Evolutionary conservation across 306 rosid species (phyloP).

Genomic region (Medicago arabica): DNA sequence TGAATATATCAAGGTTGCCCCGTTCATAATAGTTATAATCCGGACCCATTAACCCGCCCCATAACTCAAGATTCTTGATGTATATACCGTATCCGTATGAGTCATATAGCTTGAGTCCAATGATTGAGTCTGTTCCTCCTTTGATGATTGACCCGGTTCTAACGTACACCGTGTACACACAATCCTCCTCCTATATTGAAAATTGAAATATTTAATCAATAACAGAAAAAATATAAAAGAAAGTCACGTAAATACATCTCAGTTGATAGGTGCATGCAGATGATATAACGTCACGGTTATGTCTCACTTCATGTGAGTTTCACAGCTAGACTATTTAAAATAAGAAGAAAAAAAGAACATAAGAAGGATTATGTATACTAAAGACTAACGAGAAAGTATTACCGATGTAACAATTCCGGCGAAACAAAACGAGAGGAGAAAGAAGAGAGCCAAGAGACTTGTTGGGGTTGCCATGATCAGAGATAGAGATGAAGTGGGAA

Average conservation of each 20-base stretch:
- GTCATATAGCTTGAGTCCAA: slow-evolving; percentile 52
- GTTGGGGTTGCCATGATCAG: slow-evolving; percentile 41
- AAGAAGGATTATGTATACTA: background rate
- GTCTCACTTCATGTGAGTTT: no score
- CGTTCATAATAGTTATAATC: slow-evolving; percentile 73
- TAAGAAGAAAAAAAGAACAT: background rate
- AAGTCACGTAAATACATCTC: no score
- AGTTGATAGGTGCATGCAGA: no score
- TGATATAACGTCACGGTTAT: no score
- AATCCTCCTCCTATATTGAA: slow-evolving; percentile 57
- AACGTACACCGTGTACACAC: slow-evolving; percentile 64
- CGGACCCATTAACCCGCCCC: slow-evolving; percentile 83
- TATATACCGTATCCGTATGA: slow-evolving; percentile 41
- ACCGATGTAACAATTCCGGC: slow-evolving; percentile 45
- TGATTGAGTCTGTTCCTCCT: slow-evolving; percentile 71
- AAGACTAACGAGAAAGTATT: background rate
- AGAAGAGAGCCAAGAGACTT: slow-evolving; percentile 31
- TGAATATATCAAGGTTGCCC: slow-evolving; percentile 87
- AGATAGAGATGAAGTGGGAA: background rate
- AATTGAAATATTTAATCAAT: no score
- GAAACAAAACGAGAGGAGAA: slow-evolving; percentile 41
- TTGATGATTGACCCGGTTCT: slow-evolving; percentile 72
- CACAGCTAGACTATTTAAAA: no score
- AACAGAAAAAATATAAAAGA: no score
- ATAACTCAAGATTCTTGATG: slow-evolving; percentile 55